A percentile compares a stretch with the other conserved stretches of the same genome.
These are phyloP conservation scores for Mesotaenium endlicherianum DNA, from an alignment of 139 green algal species.

Conservation along the genomic window DNA sequence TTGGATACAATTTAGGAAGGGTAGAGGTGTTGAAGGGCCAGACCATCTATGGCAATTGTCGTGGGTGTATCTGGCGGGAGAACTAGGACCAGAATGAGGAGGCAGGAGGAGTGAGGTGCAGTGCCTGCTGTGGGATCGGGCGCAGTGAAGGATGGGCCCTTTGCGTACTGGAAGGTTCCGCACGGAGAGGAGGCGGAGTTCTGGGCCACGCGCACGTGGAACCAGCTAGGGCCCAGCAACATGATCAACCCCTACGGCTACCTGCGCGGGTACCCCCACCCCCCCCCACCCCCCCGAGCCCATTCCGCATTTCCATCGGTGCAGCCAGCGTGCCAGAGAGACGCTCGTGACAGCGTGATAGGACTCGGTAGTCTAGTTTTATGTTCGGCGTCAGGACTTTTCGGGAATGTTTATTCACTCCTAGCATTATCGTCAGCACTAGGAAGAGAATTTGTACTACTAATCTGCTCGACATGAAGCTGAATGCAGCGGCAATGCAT, in stretches of 20 bases:
- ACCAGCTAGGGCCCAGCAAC: neutral
- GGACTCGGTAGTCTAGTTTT: no score
- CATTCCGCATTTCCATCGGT: neutral
- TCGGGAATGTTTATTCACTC: no score
- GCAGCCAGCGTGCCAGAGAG: neutral
- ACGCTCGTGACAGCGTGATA: neutral
- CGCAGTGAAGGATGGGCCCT: neutral
- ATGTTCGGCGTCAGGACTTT: no score
- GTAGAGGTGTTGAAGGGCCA: neutral
- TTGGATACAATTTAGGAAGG: neutral
- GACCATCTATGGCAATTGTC: neutral
- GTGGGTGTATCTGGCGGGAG: neutral
- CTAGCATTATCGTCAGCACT: no score
- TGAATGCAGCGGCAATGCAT: no score
- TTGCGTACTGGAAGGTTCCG: neutral
- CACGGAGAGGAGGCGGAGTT: neutral
- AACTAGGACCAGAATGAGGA: neutral
- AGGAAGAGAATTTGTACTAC: no score
- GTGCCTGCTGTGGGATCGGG: neutral
- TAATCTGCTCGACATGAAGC: no score
- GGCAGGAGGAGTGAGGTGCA: neutral
- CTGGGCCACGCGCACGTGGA: neutral
- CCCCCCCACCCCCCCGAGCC: neutral
- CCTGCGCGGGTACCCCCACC: neutral
- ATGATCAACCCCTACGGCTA: constrained; percentile 6